Percentiles rank a stretch among this genome's conserved stretches.
Evolutionary conservation across 257 asterid genomes (phyloP).

Genomic region (Capsicum pubescens): DNA sequence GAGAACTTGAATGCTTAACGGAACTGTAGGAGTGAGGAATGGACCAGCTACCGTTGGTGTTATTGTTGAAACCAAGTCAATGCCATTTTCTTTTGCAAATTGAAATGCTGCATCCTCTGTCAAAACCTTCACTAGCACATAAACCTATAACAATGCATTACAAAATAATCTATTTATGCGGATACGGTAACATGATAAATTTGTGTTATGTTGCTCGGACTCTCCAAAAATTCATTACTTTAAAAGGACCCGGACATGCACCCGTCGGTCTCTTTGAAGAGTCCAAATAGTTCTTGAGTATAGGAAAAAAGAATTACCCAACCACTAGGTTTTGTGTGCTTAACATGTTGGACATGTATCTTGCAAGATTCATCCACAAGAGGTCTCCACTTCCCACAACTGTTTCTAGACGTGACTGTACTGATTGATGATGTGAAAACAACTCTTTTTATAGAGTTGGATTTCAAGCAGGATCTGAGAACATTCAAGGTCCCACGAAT

Average conservation of each 20-base stretch:
- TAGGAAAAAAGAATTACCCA: slow-evolving; percentile 60
- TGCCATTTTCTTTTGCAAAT: slow-evolving; percentile 68
- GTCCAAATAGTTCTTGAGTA: not conserved
- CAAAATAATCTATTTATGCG: not conserved
- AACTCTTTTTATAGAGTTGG: slow-evolving; percentile 52
- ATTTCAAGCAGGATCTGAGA: slow-evolving; percentile 67
- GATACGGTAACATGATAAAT: not conserved
- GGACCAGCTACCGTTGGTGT: slow-evolving; percentile 84
- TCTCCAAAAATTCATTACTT: not conserved
- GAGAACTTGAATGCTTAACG: slow-evolving; percentile 72
- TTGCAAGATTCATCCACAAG: slow-evolving; percentile 79
- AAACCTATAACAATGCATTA: slow-evolving; percentile 50
- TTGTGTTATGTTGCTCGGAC: not conserved
- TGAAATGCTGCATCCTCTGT: slow-evolving; percentile 78
- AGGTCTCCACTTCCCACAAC: slow-evolving; percentile 55
- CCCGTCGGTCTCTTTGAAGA: no score
- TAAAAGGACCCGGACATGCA: not conserved
- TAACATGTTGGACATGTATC: slow-evolving; percentile 25
- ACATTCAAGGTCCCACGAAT: slow-evolving; percentile 68
- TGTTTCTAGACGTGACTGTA: slow-evolving; percentile 78
- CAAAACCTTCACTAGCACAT: slow-evolving; percentile 63
- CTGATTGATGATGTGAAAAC: slow-evolving; percentile 83
- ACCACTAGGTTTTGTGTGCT: slow-evolving; percentile 46
- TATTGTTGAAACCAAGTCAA: slow-evolving; percentile 68
- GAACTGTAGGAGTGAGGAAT: slow-evolving; percentile 75